These are phyloP conservation scores for Euphrasia confusa DNA, from an alignment of 257 asterid genomes.

Conservation along the genomic window DNA sequence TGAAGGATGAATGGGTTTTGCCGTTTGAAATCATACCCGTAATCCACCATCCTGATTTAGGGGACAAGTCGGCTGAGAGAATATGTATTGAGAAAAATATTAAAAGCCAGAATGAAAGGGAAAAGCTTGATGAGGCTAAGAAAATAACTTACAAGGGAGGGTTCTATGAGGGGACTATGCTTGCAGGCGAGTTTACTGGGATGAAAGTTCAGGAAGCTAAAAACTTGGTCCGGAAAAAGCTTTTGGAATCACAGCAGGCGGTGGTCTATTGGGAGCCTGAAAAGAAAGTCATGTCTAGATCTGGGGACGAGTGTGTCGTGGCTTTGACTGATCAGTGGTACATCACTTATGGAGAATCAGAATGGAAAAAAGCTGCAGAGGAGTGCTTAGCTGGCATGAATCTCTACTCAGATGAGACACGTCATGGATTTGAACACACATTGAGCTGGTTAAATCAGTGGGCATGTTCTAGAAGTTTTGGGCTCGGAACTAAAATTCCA, in stretches of 20 bases:
- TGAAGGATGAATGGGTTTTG: constrained; percentile 89
- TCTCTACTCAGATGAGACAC: constrained; percentile 76
- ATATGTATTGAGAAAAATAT: constrained; percentile 82
- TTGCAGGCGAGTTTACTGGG: constrained; percentile 73
- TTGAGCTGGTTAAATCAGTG: constrained; percentile 96
- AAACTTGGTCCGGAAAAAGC: constrained; percentile 56
- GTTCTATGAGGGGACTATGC: constrained; percentile 86
- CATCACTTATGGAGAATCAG: constrained; percentile 73
- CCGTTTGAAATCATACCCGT: constrained; percentile 87
- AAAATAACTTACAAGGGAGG: constrained; percentile 87
- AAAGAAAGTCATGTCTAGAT: constrained; percentile 90
- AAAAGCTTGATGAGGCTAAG: constrained; percentile 94
- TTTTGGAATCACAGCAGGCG: constrained; percentile 62
- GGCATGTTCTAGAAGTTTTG: constrained; percentile 93
- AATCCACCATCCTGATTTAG: constrained; percentile 85
- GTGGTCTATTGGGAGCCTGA: constrained; percentile 89
- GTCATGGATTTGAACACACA: constrained; percentile 88
- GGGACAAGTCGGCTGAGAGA: constrained; percentile 87
- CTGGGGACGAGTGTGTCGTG: constrained; percentile 97
- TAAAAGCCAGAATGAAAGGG: constrained; percentile 88
- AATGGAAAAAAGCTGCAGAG: constrained; percentile 78
- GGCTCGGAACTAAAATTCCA: constrained; percentile 92
- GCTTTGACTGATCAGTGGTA: constrained; percentile 99
- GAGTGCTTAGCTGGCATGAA: constrained; percentile 81
- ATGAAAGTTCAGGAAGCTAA: constrained; percentile 85